A percentile compares a stretch with the other conserved stretches of the same genome.
Conservation (phyloP, 2,329 filamentous ascomycete genomes). For the Esteya vermicola region DNA sequence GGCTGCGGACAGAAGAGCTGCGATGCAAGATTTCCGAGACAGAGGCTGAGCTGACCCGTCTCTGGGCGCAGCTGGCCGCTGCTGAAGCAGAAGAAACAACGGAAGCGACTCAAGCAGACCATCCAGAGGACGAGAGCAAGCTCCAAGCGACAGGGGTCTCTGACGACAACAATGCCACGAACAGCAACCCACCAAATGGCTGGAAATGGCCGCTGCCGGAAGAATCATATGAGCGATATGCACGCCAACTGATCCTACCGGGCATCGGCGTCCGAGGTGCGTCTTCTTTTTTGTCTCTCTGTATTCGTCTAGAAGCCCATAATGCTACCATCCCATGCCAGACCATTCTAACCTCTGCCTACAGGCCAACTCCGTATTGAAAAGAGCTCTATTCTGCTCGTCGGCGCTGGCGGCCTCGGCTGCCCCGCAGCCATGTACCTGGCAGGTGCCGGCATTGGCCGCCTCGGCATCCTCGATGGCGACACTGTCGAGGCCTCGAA, state of each 20-base stretch:
- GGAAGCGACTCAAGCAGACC: no score
- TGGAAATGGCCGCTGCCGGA: constrained; percentile 54
- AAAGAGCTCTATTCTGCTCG: constrained; percentile 56
- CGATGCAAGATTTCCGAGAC: constrained; percentile 29
- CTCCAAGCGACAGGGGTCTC: not conserved
- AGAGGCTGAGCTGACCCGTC: constrained; percentile 30
- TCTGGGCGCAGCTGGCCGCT: constrained; percentile 29
- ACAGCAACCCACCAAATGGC: not conserved
- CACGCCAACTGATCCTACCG: constrained; percentile 79
- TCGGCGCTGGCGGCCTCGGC: constrained; percentile 80
- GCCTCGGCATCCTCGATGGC: constrained; percentile 71
- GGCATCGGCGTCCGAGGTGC: constrained; percentile 62
- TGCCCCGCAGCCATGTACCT: constrained; percentile 91
- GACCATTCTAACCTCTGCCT: not conserved
- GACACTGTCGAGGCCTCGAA: constrained; percentile 84
- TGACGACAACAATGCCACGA: not conserved
- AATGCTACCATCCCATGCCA: no score
- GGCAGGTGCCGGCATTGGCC: constrained; percentile 75
- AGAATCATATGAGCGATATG: constrained; percentile 76
- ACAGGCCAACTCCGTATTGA: constrained; percentile 64
- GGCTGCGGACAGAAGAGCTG: constrained; percentile 19
- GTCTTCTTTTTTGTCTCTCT: not conserved
- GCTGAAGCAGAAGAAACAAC: constrained; percentile 19
- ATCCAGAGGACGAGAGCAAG: not conserved
- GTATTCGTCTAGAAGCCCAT: no score